Evolutionary conservation across 768 basidiomycete species (phyloP).

Genomic region (Phlebiopsis gigantea): DNA sequence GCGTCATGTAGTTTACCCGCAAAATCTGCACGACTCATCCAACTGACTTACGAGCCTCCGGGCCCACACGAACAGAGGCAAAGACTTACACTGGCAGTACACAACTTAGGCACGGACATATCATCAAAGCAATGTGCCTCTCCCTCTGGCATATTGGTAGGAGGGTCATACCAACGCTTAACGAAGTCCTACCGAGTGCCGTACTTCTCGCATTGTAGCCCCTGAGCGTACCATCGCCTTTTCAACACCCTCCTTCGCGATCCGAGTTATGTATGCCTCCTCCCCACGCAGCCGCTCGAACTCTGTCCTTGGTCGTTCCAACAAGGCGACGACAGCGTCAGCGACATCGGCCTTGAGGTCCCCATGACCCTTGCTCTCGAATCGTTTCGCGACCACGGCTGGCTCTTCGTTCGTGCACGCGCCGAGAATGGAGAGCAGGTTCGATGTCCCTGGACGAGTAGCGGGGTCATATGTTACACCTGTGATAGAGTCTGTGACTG

Average conservation of each 20-base stretch:
- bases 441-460: constrained; percentile 77
- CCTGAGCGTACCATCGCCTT: constrained; percentile 59
- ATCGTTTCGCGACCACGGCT: constrained; percentile 41
- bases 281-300: constrained; percentile 63
- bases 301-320: constrained; percentile 64
- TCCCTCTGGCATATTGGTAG: no score
- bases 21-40: no score
- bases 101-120: no score
- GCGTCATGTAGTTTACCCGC: no score
- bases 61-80: no score
- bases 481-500: constrained; percentile 78
- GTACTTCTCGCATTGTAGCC: constrained; percentile 63
- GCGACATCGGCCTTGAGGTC: constrained; percentile 70
- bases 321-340: constrained; percentile 62
- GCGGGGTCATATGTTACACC: constrained; percentile 80
- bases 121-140: no score
- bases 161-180: no score
- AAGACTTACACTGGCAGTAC: no score
- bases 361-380: constrained; percentile 53
- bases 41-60: no score
- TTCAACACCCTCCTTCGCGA: constrained; percentile 60
- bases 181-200: constrained; percentile 54
- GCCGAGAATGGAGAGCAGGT: constrained; percentile 74
- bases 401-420: constrained; percentile 57
- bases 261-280: constrained; percentile 48